Conservation (phyloP, 306 rosid species). For the Acacia acuminata region DNA sequence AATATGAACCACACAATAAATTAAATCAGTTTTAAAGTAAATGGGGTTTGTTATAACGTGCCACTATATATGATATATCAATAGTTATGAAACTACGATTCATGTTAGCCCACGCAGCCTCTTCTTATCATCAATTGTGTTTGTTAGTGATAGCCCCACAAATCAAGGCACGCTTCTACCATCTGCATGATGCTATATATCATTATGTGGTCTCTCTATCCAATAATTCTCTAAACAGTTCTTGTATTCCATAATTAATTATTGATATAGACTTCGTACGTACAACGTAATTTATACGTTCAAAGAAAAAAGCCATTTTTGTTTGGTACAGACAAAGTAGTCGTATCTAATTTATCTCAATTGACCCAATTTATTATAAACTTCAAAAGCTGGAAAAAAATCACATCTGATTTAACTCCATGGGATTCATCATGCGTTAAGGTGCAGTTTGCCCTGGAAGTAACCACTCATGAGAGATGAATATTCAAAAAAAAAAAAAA, state of each 20-base stretch:
- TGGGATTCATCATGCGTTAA: too few species aligned
- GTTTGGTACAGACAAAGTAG: neutral
- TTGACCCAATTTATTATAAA: neutral
- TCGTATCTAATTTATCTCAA: neutral
- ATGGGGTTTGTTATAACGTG: neutral
- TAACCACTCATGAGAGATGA: too few species aligned
- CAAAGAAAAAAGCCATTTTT: neutral
- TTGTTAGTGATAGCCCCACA: constrained; percentile 21
- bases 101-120: constrained; percentile 1
- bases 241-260: neutral
- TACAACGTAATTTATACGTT: neutral
- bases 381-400: neutral
- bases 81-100: neutral
- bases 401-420: neutral
- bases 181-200: neutral
- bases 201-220: neutral
- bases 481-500: too few species aligned
- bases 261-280: neutral
- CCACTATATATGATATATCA: neutral
- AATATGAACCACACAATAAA: neutral
- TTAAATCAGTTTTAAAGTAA: neutral
- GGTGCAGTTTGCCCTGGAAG: too few species aligned
- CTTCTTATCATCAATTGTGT: constrained; percentile 3
- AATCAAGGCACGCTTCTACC: constrained; percentile 2
- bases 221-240: neutral